Base-by-base conservation (phyloP, 2,329 filamentous ascomycete genomes). In the Penicillium oxalicum region DNA sequence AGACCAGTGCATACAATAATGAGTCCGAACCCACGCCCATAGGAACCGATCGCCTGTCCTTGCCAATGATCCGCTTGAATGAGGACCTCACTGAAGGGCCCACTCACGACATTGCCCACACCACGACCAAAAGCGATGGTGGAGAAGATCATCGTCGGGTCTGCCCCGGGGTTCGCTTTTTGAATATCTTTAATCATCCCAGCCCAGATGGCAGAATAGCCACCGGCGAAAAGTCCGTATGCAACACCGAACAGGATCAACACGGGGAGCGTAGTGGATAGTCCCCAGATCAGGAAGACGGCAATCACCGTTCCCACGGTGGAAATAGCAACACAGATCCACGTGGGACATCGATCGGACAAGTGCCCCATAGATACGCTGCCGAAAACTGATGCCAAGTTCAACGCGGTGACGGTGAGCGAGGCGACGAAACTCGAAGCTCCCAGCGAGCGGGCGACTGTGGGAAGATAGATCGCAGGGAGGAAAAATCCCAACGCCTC, bases 101-200 rank as follows among this genome's bases (percentile, higher is more conserved):
- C 77, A 50, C 69, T 73, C 8, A 73, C 69, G 8, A 80, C 62
- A 58, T 74, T 76, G 3, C 77, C 77, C 18, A 79, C 68, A 0
- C 77, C 77, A 39, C 75, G 74, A 0, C 76, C 76, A 7, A 72
- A 72, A 8, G 70, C 70, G 45, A 79, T 63, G 11, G 73, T 67
- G 0, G 70, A 71, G 48, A 79, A 75, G 1, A 78, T 67, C 52
- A 79, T 72, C 0, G 74, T 72, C 3, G 72, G 63, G 38, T 79
- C 76, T 0, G 70, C 64, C 4, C 48, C 53, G 1, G 56, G 52
- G 12, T 69, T 63, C 40, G 63, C 66, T 35, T 63, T 59, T 44
- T 66, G 62, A 3, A 74, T 69, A 33, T 74, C 68, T 12, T 64
- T 67, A 28, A 75, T 69, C 18, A 76, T 72, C 1, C 71, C 71